These are phyloP conservation scores for Nakazawaea pomicola DNA, from an alignment of 805 yeast genomes.

Conservation along the genomic window DNA sequence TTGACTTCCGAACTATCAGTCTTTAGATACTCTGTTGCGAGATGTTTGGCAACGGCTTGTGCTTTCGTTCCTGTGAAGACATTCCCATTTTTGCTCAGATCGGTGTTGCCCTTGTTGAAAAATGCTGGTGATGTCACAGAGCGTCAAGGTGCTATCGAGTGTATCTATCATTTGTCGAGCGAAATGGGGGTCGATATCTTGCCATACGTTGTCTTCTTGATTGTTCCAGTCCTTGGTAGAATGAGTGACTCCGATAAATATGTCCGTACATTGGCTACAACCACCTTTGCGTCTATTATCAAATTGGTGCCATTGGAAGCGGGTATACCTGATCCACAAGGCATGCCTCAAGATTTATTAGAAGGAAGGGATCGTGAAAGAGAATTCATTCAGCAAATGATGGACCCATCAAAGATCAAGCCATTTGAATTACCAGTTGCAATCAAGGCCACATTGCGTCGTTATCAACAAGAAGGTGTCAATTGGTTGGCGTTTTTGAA, in stretches of 20 bases:
- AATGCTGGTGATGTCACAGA: slow-evolving; percentile 65
- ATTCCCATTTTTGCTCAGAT: slow-evolving; percentile 74
- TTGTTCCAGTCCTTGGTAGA: slow-evolving; percentile 94
- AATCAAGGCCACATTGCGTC: slow-evolving; percentile 86
- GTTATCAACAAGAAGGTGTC: slow-evolving; percentile 97
- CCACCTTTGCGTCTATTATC: slow-evolving; percentile 93
- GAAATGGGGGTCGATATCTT: slow-evolving; percentile 85
- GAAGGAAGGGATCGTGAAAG: slow-evolving; percentile 92
- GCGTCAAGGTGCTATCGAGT: slow-evolving; percentile 93
- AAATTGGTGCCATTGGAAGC: slow-evolving; percentile 95
- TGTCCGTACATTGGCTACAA: slow-evolving; percentile 86
- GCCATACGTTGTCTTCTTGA: slow-evolving; percentile 91
- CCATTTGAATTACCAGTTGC: slow-evolving; percentile 87
- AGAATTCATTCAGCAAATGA: slow-evolving; percentile 93
- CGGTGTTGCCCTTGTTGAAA: slow-evolving; percentile 72
- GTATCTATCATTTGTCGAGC: slow-evolving; percentile 76
- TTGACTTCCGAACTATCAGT: slow-evolving; percentile 74
- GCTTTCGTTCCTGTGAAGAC: slow-evolving; percentile 62
- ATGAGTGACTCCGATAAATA: slow-evolving; percentile 95
- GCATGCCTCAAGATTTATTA: slow-evolving; percentile 77
- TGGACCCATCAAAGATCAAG: slow-evolving; percentile 89
- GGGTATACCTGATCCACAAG: slow-evolving; percentile 93
- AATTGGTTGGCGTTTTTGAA: slow-evolving; percentile 96
- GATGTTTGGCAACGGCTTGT: slow-evolving; percentile 79
- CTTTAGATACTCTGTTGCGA: slow-evolving; percentile 84